These are phyloP conservation scores for Hypomyces perniciosus DNA, from an alignment of 2,329 filamentous ascomycete genomes.

Conservation along the genomic window DNA sequence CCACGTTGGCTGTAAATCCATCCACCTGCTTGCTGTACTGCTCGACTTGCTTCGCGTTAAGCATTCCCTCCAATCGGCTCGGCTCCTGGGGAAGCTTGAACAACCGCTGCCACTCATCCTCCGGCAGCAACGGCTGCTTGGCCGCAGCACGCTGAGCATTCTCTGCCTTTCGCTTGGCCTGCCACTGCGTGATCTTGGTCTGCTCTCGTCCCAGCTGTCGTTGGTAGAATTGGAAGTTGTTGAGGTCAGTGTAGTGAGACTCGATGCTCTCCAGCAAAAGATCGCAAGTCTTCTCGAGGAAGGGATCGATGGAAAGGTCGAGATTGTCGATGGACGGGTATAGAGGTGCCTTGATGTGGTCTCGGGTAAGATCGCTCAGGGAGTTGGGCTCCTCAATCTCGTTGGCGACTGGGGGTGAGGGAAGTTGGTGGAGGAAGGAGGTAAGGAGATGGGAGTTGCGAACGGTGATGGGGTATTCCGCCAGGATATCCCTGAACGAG, in stretches of 20 bases:
- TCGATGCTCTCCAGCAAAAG: conserved; percentile 95
- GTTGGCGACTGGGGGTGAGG: conserved; percentile 53
- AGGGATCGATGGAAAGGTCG: conserved; percentile 91
- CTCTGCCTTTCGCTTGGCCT: conserved; percentile 93
- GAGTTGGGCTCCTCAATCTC: conserved; percentile 72
- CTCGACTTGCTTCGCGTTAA: conserved; percentile 93
- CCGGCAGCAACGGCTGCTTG: conserved; percentile 83
- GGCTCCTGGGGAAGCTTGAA: conserved; percentile 98
- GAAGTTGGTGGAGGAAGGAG: conserved; percentile 89
- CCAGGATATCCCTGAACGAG: conserved; percentile 86
- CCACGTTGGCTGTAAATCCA: conserved; percentile 86
- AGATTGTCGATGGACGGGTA: conserved; percentile 86
- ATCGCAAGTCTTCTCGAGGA: conserved; percentile 97
- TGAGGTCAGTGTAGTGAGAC: conserved; percentile 95
- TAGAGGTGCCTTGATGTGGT: conserved; percentile 58
- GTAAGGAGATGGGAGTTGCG: conserved; percentile 98
- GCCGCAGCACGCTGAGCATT: conserved; percentile 78
- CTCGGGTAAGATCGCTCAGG: conserved; percentile 67
- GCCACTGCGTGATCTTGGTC: conserved; percentile 93
- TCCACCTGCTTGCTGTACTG: conserved; percentile 98
- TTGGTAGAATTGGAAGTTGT: conserved; percentile 98
- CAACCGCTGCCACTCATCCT: conserved; percentile 96
- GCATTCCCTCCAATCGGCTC: conserved; percentile 83
- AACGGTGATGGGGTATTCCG: conserved; percentile 81
- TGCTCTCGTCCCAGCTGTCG: conserved; percentile 90